phyloP scores from a whole-genome alignment of 306 rosid species.

The Lathyrus sativus region DNA sequence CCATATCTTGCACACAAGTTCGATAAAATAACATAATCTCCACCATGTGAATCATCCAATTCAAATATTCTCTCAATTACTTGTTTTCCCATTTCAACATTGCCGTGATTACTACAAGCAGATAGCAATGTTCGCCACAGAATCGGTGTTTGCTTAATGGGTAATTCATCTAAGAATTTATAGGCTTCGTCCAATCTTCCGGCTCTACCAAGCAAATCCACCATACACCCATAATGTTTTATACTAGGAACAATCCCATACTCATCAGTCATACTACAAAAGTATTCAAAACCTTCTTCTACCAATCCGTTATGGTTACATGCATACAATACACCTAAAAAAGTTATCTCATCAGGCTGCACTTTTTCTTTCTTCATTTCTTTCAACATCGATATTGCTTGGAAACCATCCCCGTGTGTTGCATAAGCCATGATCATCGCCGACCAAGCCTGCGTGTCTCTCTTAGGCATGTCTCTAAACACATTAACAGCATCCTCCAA shows the following conservation, averaged over 20 bases:
- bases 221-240: slow-evolving; percentile 91
- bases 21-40: slow-evolving; percentile 82
- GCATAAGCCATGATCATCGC: slow-evolving; percentile 76
- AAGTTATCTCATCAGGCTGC: slow-evolving; percentile 74
- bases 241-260: slow-evolving; percentile 64
- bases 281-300: slow-evolving; percentile 64
- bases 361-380: slow-evolving; percentile 64
- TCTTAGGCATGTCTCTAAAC: slow-evolving; percentile 59
- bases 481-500: slow-evolving; percentile 64
- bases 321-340: slow-evolving; percentile 70
- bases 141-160: slow-evolving; percentile 67
- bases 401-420: slow-evolving; percentile 69
- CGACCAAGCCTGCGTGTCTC: slow-evolving; percentile 88
- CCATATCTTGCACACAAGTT: slow-evolving; percentile 73
- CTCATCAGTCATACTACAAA: slow-evolving; percentile 56
- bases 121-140: slow-evolving; percentile 82
- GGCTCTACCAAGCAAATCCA: slow-evolving; percentile 81
- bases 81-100: slow-evolving; percentile 70
- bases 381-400: slow-evolving; percentile 59
- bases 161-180: slow-evolving; percentile 62
- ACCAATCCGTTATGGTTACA: slow-evolving; percentile 84
- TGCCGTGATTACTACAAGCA: slow-evolving; percentile 68
- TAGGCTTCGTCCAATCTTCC: slow-evolving; percentile 71
- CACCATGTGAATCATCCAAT: slow-evolving; percentile 80
- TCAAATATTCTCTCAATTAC: slow-evolving; percentile 60